phyloP scores from a whole-genome alignment of 495 filamentous ascomycete species.

The Aspergillus nidulans region DNA sequence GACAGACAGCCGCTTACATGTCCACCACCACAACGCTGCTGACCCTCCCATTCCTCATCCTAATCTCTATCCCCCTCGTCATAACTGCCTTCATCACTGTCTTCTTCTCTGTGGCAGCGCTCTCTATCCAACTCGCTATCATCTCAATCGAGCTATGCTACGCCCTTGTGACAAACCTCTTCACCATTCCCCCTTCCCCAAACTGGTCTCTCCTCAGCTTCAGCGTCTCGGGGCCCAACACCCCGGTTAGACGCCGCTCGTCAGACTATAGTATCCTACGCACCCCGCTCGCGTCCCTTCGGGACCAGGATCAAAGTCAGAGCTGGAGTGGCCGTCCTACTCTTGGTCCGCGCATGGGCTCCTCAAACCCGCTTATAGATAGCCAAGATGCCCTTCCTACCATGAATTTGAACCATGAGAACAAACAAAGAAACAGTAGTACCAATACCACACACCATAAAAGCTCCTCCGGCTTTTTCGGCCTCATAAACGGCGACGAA shows the following conservation, averaged over 20 bases:
- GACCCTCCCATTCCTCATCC: conserved; percentile 57
- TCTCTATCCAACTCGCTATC: conserved; percentile 60
- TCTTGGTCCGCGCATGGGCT: conserved; percentile 8
- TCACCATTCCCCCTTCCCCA: conserved; percentile 38
- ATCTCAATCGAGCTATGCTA: conserved; percentile 67
- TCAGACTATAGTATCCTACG: conserved; percentile 21
- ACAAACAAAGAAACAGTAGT: background rate
- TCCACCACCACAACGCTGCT: conserved; percentile 44
- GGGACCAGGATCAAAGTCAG: conserved; percentile 15
- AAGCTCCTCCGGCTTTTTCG: conserved; percentile 16
- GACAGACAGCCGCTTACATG: conserved; percentile 27
- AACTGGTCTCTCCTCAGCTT: conserved; percentile 31
- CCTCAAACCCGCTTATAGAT: background rate
- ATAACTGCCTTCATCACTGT: conserved; percentile 68
- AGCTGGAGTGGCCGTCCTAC: conserved; percentile 3
- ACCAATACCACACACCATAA: conserved; percentile 5
- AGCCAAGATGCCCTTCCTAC: background rate
- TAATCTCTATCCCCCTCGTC: conserved; percentile 65
- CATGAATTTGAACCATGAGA: background rate
- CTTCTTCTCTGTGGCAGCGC: conserved; percentile 57
- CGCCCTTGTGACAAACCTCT: conserved; percentile 54
- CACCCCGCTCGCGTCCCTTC: conserved; percentile 5
- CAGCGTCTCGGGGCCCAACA: conserved; percentile 27
- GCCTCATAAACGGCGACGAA: conserved; percentile 35
- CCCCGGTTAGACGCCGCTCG: conserved; percentile 28